These are phyloP conservation scores for Chaetomium sp. DNA, from an alignment of 2,329 filamentous ascomycete genomes.

Conservation along the genomic window DNA sequence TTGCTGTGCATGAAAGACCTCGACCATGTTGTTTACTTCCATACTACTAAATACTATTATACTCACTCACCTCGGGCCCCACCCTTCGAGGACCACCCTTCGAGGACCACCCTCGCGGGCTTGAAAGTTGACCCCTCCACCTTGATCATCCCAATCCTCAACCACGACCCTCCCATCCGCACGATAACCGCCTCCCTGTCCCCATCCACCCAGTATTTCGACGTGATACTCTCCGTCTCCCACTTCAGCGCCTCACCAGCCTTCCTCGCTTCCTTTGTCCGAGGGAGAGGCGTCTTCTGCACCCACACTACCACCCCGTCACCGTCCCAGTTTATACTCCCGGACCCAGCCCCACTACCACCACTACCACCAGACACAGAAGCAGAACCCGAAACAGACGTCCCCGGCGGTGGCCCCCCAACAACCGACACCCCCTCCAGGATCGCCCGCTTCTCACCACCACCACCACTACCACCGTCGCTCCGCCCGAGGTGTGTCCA, in stretches of 20 bases:
- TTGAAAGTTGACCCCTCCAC: constrained; percentile 42
- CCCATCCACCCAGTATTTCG: constrained; percentile 17
- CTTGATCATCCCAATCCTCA: constrained; percentile 40
- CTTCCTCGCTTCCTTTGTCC: neutral
- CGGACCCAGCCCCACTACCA: neutral
- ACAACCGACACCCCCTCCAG: constrained; percentile 35
- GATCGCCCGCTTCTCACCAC: constrained; percentile 43
- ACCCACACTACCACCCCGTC: neutral
- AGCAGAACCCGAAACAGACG: too few species aligned
- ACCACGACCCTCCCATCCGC: constrained; percentile 23
- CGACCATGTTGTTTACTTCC: neutral
- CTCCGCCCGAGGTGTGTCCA: constrained; percentile 54
- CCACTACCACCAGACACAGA: neutral
- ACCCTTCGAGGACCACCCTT: constrained; percentile 31
- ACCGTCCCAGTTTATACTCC: neutral
- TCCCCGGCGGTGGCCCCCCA: neutral
- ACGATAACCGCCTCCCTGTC: constrained; percentile 12
- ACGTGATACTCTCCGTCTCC: constrained; percentile 17
- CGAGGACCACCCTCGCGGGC: constrained; percentile 36
- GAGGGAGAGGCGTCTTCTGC: neutral
- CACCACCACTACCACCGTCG: neutral
- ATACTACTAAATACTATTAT: neutral
- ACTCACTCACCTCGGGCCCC: neutral
- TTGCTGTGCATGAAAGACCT: neutral
- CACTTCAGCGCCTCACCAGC: neutral